Base-by-base conservation (phyloP, 768 basidiomycete genomes). In the Coprinopsis strossmayeri region DNA sequence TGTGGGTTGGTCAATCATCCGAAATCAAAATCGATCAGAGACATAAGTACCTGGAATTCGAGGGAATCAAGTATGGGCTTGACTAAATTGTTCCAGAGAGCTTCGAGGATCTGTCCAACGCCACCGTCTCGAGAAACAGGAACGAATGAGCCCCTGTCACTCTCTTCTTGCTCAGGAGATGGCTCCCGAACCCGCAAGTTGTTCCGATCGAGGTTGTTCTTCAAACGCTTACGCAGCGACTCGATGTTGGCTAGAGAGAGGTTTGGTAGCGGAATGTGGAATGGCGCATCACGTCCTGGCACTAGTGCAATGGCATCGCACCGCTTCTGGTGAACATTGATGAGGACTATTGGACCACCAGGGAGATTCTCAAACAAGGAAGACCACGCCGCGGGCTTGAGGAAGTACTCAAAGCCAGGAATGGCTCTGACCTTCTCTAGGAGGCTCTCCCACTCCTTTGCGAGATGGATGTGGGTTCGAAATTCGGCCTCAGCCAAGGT, bases 231-330 rank as follows among this genome's bases (percentile, higher is more conserved):
- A 15, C 35, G 35, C 7, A 46, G 42, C 34, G 34, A 5, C 24
- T 46, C 20, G 28, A 54, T 55, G 35, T 54, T 27, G 15, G 30
- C 35, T 27, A 40, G 34, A 27, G 40, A 43, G 32, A 57, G 51
- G 20, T 53, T 34, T 21, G 51, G 28, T 12, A 60, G 53, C 4
- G 53, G 54, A 20, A 61, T 57, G 49, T 57, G 57, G 23, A 56
- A 12, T 15, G 59, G 53, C 38, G 41, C 35, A 2, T 56, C 45
- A 15, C 17, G 25, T 3, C 50, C 53, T 25, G 44, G 15, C 5
- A 52, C 25, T 30, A 62, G 49, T 25, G 56, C 55, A 25, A 61
- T 23, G 11, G 59, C 59, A 53, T 62, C 58, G 42, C 56, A 62
- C 12, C 45, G 45, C 20, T 9, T 15, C n/a, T 34, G 48, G 45